These are phyloP conservation scores for Chimonanthus praecox DNA, from an alignment of 164 flowering plant genomes.

Conservation along the genomic window DNA sequence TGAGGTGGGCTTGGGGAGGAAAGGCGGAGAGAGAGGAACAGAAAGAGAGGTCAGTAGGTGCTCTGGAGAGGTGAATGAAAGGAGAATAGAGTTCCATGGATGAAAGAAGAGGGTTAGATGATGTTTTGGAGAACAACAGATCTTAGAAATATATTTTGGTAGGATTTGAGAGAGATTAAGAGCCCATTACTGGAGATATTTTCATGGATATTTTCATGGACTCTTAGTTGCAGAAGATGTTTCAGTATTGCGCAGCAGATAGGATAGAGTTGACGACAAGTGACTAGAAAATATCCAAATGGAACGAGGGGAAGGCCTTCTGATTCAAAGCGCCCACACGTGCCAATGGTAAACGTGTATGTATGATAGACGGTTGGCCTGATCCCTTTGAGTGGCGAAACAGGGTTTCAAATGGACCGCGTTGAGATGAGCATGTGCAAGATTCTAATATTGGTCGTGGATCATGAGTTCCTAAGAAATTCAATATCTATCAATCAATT, in stretches of 20 bases:
- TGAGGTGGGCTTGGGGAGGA: conserved; percentile 36
- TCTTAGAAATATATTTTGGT: conserved; percentile 1
- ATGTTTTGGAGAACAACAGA: conserved; percentile 6
- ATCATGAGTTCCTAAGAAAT: no score
- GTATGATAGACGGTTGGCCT: no score
- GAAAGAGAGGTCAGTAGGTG: conserved; percentile 45
- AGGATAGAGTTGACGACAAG: background rate
- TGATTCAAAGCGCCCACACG: background rate
- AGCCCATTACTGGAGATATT: background rate
- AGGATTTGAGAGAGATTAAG: background rate
- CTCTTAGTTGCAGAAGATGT: background rate
- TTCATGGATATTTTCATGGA: background rate
- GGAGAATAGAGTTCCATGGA: conserved; percentile 61
- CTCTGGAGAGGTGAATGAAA: conserved; percentile 29
- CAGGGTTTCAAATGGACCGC: no score
- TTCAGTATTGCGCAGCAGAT: no score
- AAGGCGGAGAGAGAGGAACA: conserved; percentile 52
- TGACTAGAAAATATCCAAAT: background rate
- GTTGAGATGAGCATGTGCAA: no score
- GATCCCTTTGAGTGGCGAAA: no score
- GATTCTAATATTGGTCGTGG: no score
- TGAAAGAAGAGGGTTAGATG: background rate
- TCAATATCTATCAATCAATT: no score
- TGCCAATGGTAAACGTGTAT: background rate
- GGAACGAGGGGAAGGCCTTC: background rate